Conservation (phyloP, 805 yeast species). For the Wickerhamomyces queroliae region DNA sequence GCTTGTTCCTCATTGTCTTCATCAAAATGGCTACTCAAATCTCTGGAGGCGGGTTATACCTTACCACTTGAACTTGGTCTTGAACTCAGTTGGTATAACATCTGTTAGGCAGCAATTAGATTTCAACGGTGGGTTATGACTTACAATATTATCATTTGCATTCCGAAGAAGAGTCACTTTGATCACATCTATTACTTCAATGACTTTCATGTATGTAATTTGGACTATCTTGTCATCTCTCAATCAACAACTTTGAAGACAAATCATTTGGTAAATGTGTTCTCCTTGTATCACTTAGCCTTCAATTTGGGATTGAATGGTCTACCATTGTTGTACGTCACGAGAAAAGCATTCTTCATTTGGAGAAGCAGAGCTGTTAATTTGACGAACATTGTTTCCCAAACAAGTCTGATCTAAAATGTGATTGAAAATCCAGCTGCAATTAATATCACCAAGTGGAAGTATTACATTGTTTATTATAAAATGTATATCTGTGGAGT, state of each 20-base stretch:
- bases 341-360: conserved; percentile 32
- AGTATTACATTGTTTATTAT: conserved; percentile 25
- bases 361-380: conserved; percentile 23
- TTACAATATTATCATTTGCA: conserved; percentile 32
- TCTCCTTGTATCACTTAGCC: conserved; percentile 36
- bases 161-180: conserved; percentile 32
- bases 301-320: conserved; percentile 40
- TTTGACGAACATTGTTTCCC: conserved; percentile 12
- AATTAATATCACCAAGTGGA: conserved; percentile 31
- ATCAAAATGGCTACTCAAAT: conserved; percentile 35
- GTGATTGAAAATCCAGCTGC: conserved; percentile 32
- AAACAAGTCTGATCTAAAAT: conserved; percentile 21
- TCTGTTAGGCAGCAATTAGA: conserved; percentile 34
- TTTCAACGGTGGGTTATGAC: conserved; percentile 44
- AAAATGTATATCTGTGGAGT: conserved; percentile 20
- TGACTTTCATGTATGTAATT: conserved; percentile 31
- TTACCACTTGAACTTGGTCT: conserved; percentile 43
- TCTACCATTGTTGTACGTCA: conserved; percentile 37
- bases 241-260: conserved; percentile 32
- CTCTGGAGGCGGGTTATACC: conserved; percentile 48
- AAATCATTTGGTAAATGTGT: conserved; percentile 37
- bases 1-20: conserved; percentile 30
- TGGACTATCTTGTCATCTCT: conserved; percentile 42
- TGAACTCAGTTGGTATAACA: conserved; percentile 48
- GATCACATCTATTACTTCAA: conserved; percentile 27